Base-by-base conservation (phyloP, 169 alveolate genomes). In the Plasmodium vinckei region DNA sequence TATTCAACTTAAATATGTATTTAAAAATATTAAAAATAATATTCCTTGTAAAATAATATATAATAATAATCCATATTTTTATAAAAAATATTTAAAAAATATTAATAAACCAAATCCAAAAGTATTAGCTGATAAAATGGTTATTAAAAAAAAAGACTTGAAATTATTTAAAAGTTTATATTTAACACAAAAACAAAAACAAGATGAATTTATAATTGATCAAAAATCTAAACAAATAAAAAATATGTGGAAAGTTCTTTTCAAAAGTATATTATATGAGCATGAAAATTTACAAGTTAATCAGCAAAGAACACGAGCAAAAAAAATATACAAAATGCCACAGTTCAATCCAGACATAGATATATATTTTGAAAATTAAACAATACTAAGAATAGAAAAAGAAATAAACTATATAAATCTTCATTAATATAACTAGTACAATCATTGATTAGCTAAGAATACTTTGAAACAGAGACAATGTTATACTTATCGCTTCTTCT, bases 401-500 rank as follows among this genome's bases (percentile, higher is more conserved):
- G 39, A 27, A n/a, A 60, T 60, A 60, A 61, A 61, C 10, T 61
- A 61, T 54, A 1, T 1, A 17, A 56, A n/a, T 56, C 9, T 4
- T n/a, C 7, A 56, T 12, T 56, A 0, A 33, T 33, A 33, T 27
- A 27, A 3, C 0, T 27, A 27, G 4, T n/a, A 49, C 10, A 51
- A 13, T 4, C 3, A 12, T 12, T 51, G 12, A 0, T 53, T 79
- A 79, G 15, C 17, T 69, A 1, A 79, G 71, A 47, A 79, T 79
- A 47, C 44, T 44, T 17, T 79, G 89, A 17, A 79, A 79, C 53
- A 64, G n/a, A 9, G 97, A 92, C 57, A 96, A 53, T 19, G 98
- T 93, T 75, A 98, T 95, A 23, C 97, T 94, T 27, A 98, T 92
- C 61, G 99, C 99, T 92, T 98, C 99, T 79, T 98, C 99, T 23